These are phyloP conservation scores for Stephanodiscus triporus DNA, from an alignment of 108 stramenopile genomes.

Conservation along the genomic window DNA sequence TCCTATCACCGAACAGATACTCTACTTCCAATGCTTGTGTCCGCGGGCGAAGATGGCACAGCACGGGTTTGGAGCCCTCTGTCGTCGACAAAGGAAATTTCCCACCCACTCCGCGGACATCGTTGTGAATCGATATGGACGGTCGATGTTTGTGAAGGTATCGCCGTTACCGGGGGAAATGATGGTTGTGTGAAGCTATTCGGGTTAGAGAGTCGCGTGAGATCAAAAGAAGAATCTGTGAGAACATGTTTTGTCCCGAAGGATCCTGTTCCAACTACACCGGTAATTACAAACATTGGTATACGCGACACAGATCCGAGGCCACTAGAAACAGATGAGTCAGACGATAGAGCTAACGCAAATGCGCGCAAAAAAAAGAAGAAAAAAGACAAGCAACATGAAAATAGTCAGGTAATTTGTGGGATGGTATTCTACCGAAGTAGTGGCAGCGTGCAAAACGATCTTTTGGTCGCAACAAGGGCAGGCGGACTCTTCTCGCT, in stretches of 20 bases:
- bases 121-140: conserved; percentile 60
- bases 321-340: neutral
- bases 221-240: neutral
- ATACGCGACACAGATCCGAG: neutral
- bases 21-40: conserved; percentile 29
- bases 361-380: conserved; percentile 19
- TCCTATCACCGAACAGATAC: neutral
- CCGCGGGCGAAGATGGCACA: conserved; percentile 76
- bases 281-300: neutral
- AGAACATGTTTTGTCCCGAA: conserved; percentile 19
- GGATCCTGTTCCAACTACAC: conserved; percentile 3
- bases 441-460: neutral
- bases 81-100: conserved; percentile 37
- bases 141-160: conserved; percentile 47
- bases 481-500: conserved; percentile 55
- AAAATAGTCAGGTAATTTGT: conserved; percentile 51
- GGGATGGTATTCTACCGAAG: conserved; percentile 60
- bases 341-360: neutral
- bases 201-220: conserved; percentile 43
- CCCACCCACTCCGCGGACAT: conserved; percentile 41
- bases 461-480: conserved; percentile 60
- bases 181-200: conserved; percentile 69
- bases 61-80: conserved; percentile 63
- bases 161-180: conserved; percentile 61
- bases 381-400: conserved; percentile 45